Conservation (phyloP, 805 yeast genomes). For the Candida pini region DNA sequence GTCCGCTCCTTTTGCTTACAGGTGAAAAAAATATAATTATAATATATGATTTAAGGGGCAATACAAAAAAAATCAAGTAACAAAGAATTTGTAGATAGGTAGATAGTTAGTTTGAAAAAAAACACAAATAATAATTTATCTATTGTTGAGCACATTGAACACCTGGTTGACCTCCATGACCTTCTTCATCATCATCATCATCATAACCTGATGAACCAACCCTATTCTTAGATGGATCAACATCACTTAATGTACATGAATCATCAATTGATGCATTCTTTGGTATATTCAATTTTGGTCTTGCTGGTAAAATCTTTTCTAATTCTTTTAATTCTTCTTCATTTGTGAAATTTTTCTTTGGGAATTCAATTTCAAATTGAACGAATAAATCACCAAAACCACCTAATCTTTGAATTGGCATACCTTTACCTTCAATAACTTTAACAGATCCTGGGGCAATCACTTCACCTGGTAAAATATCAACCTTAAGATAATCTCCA, state of each 20-base stretch:
- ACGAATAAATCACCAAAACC: conserved; percentile 83
- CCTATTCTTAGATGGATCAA: conserved; percentile 25
- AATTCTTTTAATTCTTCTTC: conserved; percentile 71
- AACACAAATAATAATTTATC: conserved; percentile 7
- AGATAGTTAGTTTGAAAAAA: no score
- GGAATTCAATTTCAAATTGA: conserved; percentile 87
- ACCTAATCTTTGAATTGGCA: conserved; percentile 91
- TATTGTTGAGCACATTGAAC: conserved; percentile 95
- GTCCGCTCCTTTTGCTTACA: no score
- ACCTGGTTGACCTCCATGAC: conserved; percentile 56
- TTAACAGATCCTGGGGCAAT: conserved; percentile 78
- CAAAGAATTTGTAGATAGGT: background rate
- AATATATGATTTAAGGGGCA: no score
- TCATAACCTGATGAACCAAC: conserved; percentile 42
- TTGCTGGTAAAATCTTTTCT: conserved; percentile 74
- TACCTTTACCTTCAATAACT: conserved; percentile 89
- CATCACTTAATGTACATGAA: conserved; percentile 26
- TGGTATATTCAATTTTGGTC: conserved; percentile 59
- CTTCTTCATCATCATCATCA: conserved; percentile 49
- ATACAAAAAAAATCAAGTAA: background rate
- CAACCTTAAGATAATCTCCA: conserved; percentile 84
- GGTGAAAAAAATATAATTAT: no score
- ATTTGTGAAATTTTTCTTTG: conserved; percentile 61
- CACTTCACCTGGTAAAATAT: conserved; percentile 87
- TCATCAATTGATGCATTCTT: conserved; percentile 75